Base-by-base conservation (phyloP, 1,139 yeast genomes). In the Wickerhamomyces sp. region DNA sequence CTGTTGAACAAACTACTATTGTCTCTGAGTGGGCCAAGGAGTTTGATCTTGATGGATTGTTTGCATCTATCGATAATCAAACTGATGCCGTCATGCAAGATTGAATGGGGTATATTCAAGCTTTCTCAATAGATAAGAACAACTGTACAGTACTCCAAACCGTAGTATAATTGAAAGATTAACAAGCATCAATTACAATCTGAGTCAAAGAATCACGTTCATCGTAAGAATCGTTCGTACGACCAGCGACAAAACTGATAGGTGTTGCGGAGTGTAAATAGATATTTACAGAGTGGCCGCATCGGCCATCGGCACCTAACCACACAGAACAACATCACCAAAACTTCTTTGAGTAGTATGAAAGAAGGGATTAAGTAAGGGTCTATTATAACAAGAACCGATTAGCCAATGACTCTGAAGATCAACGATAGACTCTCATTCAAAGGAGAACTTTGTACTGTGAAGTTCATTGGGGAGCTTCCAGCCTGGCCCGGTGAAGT, bases 1-100 rank as follows among this genome's bases (percentile, higher is more conserved):
- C 63, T n/a, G 78, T 75, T 38, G 94, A 85, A 58, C 86, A 85
- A 61, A 86, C 94, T 41, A 81, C 87, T 14, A 78, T 93, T 58
- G 99, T 94, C 26, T 69, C 76, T n/a, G 76, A 80, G 56, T 93
- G 99, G 98, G 85, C 98, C 15, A 78, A 87, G 64, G 99, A 91
- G 67, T 91, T 93, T 62, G 96, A 90, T 65, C 74, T 93, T 57
- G 97, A 88, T 62, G 90, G 89, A 8, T 73, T 91, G 54, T 81
- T 87, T 47, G 65, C 69, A 14, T 52, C 67, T 34, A 46, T 68
- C 43, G 70, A 67, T 42, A 57, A 56, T 36, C 63, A 61, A 18
- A 55, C 55, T 27, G 57, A 53, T 15, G 57, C 54, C 7, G 35
- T 11, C 10, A 38, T 38, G 40, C 32, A 26, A 27, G 39, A 37